These are phyloP conservation scores for Cyberlindnera euphorbiiphila DNA, from an alignment of 805 yeast species.

Conservation along the genomic window DNA sequence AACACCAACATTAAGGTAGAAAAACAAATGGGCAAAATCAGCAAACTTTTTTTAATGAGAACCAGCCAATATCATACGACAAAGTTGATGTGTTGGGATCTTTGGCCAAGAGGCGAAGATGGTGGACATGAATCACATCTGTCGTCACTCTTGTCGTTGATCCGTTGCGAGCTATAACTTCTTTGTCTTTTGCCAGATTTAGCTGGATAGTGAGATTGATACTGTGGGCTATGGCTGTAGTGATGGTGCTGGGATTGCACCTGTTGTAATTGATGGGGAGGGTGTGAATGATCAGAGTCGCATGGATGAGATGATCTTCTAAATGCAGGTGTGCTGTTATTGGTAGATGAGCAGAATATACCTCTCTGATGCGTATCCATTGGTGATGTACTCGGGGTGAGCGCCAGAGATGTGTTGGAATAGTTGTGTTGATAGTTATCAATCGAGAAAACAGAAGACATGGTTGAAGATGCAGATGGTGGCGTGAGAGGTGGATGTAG, in stretches of 20 bases:
- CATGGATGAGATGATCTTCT: slow-evolving; percentile 11
- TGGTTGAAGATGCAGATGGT: slow-evolving; percentile 31
- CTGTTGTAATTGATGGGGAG: slow-evolving; percentile 8
- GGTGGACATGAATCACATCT: slow-evolving; percentile 12
- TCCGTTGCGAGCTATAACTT: slow-evolving; percentile 1
- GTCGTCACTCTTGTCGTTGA: slow-evolving; percentile 3
- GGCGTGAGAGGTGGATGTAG: slow-evolving; percentile 29
- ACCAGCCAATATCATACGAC: slow-evolving; percentile 4
- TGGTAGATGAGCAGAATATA: slow-evolving; percentile 8
- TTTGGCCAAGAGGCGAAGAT: slow-evolving; percentile 20
- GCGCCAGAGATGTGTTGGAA: slow-evolving; percentile 15
- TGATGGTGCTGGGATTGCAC: slow-evolving; percentile 2
- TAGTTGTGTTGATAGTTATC: slow-evolving; percentile 12
- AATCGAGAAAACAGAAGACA: slow-evolving; percentile 21
- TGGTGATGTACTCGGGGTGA: slow-evolving; percentile 19
- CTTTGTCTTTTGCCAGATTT: slow-evolving; percentile 8
- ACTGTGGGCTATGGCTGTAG: slow-evolving; percentile 1
- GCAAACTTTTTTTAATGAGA: neutral
- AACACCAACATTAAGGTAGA: neutral
- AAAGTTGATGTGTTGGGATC: slow-evolving; percentile 19
- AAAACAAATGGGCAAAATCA: neutral
- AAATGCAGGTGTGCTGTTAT: slow-evolving; percentile 4
- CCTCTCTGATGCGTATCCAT: slow-evolving; percentile 12
- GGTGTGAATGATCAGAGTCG: slow-evolving; percentile 1
- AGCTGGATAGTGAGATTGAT: slow-evolving; percentile 2